Evolutionary conservation across 2,329 filamentous ascomycete genomes (phyloP).

Genomic region (Talaromyces sp.): DNA sequence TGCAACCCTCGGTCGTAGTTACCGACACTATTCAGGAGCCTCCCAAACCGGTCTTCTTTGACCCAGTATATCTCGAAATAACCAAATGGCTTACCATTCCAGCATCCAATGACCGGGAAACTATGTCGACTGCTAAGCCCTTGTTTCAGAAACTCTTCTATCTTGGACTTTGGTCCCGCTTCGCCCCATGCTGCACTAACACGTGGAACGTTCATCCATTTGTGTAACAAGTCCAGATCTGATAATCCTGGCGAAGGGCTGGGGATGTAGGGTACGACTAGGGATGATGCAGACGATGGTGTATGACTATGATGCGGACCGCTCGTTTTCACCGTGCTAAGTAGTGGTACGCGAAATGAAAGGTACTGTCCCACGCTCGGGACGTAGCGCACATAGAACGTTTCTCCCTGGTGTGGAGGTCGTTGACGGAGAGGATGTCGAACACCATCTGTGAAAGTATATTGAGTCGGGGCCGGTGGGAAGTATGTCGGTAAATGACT

Average conservation of each 20-base stretch:
- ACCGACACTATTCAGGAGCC: conserved; percentile 59
- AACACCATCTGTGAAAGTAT: conserved; percentile 69
- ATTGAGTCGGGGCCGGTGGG: conserved; percentile 76
- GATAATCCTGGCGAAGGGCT: conserved; percentile 34
- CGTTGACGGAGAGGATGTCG: conserved; percentile 85
- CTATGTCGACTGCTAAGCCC: conserved; percentile 66
- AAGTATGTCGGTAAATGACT: conserved; percentile 89
- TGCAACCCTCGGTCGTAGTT: conserved; percentile 89
- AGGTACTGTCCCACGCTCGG: conserved; percentile 78
- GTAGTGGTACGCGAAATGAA: conserved; percentile 77
- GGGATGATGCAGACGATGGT: conserved; percentile 32
- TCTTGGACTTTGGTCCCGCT: conserved; percentile 51
- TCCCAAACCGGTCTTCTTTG: conserved; percentile 78
- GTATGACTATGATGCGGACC: conserved; percentile 26
- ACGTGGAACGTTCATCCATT: conserved; percentile 83
- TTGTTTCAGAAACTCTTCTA: conserved; percentile 62
- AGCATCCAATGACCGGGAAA: conserved; percentile 87
- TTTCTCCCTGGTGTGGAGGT: conserved; percentile 81
- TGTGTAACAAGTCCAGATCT: conserved; percentile 66
- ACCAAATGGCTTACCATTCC: conserved; percentile 91
- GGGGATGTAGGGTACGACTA: conserved; percentile 37
- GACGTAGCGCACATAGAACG: conserved; percentile 84
- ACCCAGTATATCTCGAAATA: conserved; percentile 99
- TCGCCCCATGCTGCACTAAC: conserved; percentile 81
- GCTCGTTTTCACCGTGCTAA: conserved; percentile 46